These are phyloP conservation scores for Aspergillus japonicus DNA, from an alignment of 2,329 filamentous ascomycete genomes.

Conservation along the genomic window DNA sequence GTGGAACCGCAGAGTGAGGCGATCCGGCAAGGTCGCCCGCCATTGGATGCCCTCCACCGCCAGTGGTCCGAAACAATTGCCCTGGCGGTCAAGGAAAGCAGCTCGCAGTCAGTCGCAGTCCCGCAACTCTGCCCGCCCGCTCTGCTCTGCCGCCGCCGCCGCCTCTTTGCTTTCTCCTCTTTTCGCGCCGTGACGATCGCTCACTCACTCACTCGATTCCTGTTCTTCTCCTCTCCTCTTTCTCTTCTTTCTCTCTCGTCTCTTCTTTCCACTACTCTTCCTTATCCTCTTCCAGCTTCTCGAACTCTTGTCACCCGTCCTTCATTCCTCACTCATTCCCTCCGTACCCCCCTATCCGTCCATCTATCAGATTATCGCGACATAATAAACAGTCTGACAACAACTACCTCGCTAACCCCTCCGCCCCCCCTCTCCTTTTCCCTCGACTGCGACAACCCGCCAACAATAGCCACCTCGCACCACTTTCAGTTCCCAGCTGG, in stretches of 20 bases:
- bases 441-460: background rate
- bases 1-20: constrained; percentile 33
- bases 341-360: background rate
- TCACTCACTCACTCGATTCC: constrained; percentile 11
- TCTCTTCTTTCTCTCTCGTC: constrained; percentile 5
- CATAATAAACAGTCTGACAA: background rate
- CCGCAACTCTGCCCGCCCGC: background rate
- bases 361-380: no score
- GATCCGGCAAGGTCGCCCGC: constrained; percentile 1
- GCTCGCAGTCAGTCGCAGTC: background rate
- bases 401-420: background rate
- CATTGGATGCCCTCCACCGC: constrained; percentile 9
- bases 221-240: constrained; percentile 11
- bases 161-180: constrained; percentile 2
- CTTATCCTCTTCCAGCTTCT: no score
- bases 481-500: background rate
- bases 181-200: constrained; percentile 5
- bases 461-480: background rate
- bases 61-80: constrained; percentile 7
- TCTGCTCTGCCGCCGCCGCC: background rate
- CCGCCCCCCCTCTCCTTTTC: background rate
- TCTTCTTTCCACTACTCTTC: background rate
- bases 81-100: background rate
- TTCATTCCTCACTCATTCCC: no score
- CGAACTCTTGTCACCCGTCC: no score